These are phyloP conservation scores for Cystobasidium sp. DNA, from an alignment of 1,284 basidiomycete genomes.

Conservation along the genomic window DNA sequence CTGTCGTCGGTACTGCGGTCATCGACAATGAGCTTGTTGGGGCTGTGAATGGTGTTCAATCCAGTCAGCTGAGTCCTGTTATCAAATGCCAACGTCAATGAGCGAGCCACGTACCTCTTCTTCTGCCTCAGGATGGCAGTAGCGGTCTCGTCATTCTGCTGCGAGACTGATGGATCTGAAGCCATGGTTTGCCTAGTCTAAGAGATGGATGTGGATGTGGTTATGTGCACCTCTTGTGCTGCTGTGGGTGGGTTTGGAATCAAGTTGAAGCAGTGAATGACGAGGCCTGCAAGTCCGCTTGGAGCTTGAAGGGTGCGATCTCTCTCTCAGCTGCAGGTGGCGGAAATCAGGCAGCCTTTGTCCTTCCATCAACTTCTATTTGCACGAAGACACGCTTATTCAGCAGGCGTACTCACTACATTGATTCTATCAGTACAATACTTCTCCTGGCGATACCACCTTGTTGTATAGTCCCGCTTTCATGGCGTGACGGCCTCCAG, in stretches of 20 bases:
- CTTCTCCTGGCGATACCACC: too few species aligned
- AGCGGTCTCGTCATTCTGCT: conserved; percentile 70
- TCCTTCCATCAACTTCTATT: conserved; percentile 27
- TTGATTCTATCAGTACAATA: too few species aligned
- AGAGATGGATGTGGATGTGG: conserved; percentile 2
- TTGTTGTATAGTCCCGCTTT: too few species aligned
- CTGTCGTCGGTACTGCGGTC: conserved; percentile 90
- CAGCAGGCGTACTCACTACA: too few species aligned
- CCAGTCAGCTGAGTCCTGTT: neutral
- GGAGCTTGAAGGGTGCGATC: neutral
- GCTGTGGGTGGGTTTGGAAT: neutral
- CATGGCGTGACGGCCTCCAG: too few species aligned
- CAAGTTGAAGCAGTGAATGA: conserved; percentile 8
- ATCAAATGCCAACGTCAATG: neutral
- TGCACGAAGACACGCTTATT: too few species aligned
- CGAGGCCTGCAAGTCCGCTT: neutral
- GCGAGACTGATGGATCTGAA: conserved; percentile 33
- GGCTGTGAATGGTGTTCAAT: conserved; percentile 61
- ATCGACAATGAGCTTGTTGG: conserved; percentile 92
- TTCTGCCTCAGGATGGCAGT: conserved; percentile 92
- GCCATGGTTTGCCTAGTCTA: conserved; percentile 26
- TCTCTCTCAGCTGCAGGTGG: neutral
- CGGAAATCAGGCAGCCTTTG: neutral
- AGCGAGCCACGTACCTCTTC: conserved; percentile 78
- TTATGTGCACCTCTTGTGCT: neutral